Conservation (phyloP, 2,329 filamentous ascomycete genomes). For the Dothidotthia symphoricarpi region DNA sequence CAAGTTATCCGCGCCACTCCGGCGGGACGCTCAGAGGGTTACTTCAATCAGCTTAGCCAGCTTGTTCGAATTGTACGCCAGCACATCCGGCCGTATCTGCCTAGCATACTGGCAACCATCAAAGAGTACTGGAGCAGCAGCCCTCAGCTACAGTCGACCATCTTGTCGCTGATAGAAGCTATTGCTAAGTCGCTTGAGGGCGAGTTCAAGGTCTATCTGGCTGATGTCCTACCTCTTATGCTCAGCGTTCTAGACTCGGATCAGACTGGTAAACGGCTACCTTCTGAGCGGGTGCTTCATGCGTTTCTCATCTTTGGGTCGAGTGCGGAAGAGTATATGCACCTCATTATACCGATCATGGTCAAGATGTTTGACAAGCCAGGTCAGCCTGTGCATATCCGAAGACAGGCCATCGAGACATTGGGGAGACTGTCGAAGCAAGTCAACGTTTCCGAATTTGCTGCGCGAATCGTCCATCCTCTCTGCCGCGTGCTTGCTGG, state of each 20-base stretch:
- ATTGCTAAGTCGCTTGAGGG: constrained; percentile 92
- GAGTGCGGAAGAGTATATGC: constrained; percentile 98
- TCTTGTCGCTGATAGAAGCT: constrained; percentile 86
- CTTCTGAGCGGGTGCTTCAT: constrained; percentile 88
- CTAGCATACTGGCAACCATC: constrained; percentile 80
- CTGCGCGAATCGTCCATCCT: constrained; percentile 93
- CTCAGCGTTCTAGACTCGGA: constrained; percentile 90
- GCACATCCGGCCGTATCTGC: constrained; percentile 88
- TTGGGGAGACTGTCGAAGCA: constrained; percentile 91
- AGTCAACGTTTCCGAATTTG: constrained; percentile 96
- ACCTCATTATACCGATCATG: constrained; percentile 93
- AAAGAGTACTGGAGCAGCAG: constrained; percentile 87
- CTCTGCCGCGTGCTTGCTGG: constrained; percentile 77
- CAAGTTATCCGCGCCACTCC: constrained; percentile 82
- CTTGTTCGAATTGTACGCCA: constrained; percentile 94
- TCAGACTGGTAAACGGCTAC: constrained; percentile 67
- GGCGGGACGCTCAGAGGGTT: constrained; percentile 78
- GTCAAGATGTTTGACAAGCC: constrained; percentile 91
- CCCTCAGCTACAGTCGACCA: constrained; percentile 81
- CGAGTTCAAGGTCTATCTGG: constrained; percentile 96
- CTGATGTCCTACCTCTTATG: constrained; percentile 86
- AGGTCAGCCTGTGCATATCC: constrained; percentile 73
- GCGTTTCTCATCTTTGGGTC: constrained; percentile 95
- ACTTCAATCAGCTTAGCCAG: constrained; percentile 94
- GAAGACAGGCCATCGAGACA: constrained; percentile 89